Evolutionary conservation across 2,329 filamentous ascomycete species (phyloP).

Genomic region (Sphaerostilbella broomeana): DNA sequence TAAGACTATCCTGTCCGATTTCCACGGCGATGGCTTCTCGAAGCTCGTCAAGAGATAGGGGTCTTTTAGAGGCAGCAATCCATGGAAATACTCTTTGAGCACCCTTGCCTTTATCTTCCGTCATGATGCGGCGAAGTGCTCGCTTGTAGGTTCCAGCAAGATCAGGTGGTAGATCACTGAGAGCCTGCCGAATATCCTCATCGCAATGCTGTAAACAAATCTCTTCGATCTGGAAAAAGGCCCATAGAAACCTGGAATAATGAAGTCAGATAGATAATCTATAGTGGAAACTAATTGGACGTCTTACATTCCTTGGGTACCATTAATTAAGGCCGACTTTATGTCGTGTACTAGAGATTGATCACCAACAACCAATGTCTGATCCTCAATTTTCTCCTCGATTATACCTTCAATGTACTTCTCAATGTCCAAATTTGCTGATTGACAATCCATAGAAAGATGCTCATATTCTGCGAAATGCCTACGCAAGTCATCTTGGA

Average conservation of each 20-base stretch:
- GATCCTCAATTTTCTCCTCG: conserved; percentile 5
- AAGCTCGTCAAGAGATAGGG: conserved; percentile 30
- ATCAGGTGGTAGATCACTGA: conserved; percentile 13
- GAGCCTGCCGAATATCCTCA: conserved; percentile 13
- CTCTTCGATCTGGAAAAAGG: conserved; percentile 30
- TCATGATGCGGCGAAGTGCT: conserved; percentile 11
- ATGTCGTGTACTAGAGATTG: conserved; percentile 20
- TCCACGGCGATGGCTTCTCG: conserved; percentile 31
- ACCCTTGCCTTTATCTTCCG: neutral
- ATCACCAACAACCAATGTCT: conserved; percentile 17
- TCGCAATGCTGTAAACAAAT: conserved; percentile 25
- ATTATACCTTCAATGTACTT: conserved; percentile 12
- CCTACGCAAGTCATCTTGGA: conserved; percentile 14
- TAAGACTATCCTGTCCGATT: conserved; percentile 20
- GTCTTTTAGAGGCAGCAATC: conserved; percentile 27
- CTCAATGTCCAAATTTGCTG: conserved; percentile 7
- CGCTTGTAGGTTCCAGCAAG: conserved; percentile 15
- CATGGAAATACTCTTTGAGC: conserved; percentile 15
- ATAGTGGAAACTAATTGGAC: fast-evolving
- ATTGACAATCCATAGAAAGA: conserved; percentile 6
- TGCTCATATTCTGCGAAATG: conserved; percentile 3
- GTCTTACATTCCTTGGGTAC: conserved; percentile 31
- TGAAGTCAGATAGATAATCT: neutral
- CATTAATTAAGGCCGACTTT: conserved; percentile 20
- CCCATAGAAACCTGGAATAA: conserved; percentile 33